Evolutionary conservation across 257 asterid species (phyloP).

Genomic region (Petrea volubilis): DNA sequence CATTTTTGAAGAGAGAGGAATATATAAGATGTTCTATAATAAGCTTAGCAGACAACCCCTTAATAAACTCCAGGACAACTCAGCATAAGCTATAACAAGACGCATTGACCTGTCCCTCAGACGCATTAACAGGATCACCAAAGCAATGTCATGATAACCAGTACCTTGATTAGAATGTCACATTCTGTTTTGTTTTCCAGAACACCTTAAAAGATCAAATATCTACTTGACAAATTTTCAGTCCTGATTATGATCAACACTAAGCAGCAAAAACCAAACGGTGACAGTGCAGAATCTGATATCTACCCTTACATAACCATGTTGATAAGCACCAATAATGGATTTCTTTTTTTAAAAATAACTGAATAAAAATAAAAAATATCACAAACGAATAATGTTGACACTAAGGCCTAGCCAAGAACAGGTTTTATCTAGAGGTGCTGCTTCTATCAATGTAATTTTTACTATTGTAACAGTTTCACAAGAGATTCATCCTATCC

Average conservation of each 20-base stretch:
- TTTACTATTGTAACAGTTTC: background rate
- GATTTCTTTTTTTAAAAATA: background rate
- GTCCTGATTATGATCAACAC: no score
- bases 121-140: background rate
- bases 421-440: background rate
- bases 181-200: no score
- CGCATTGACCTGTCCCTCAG: background rate
- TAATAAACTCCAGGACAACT: background rate
- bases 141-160: background rate
- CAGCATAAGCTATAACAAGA: background rate
- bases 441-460: background rate
- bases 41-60: background rate
- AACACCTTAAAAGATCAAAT: no score
- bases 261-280: no score
- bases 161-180: background rate
- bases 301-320: background rate
- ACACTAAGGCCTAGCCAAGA: background rate
- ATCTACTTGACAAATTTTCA: no score
- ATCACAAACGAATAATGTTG: background rate
- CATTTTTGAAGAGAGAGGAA: background rate
- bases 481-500: background rate
- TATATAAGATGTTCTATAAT: background rate
- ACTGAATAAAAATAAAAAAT: no score
- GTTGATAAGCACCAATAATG: background rate
- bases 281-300: background rate